Percentiles rank a stretch among this genome's conserved stretches.
Conservation (phyloP, 805 yeast genomes). For the Brettanomyces nanus region DNA sequence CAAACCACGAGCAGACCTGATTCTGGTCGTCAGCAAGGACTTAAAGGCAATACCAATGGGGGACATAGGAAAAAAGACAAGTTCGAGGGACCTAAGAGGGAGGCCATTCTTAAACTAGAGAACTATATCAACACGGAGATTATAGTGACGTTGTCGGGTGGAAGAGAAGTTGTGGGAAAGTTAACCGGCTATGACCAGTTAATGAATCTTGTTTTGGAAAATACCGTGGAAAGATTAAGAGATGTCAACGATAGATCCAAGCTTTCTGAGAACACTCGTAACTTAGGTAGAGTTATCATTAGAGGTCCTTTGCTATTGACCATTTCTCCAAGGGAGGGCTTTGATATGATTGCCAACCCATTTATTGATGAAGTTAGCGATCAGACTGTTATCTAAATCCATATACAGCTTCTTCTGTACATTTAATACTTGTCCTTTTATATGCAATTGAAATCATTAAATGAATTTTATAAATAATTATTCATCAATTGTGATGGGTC, state of each 20-base stretch:
- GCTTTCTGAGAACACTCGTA: slow-evolving; percentile 49
- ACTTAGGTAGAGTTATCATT: slow-evolving; percentile 70
- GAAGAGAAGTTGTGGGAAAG: slow-evolving; percentile 66
- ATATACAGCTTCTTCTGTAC: too few species aligned
- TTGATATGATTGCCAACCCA: slow-evolving; percentile 64
- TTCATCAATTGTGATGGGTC: slow-evolving; percentile 2
- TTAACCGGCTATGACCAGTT: slow-evolving; percentile 80
- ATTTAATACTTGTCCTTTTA: too few species aligned
- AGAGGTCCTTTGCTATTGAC: slow-evolving; percentile 77
- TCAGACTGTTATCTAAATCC: not conserved
- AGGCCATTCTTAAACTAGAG: slow-evolving; percentile 76
- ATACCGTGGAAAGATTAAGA: slow-evolving; percentile 55
- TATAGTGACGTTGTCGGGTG: slow-evolving; percentile 76
- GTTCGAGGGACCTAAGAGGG: slow-evolving; percentile 77
- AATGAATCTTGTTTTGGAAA: slow-evolving; percentile 71
- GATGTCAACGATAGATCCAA: slow-evolving; percentile 40
- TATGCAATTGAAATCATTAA: too few species aligned
- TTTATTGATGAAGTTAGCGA: slow-evolving; percentile 26
- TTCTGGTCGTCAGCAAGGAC: slow-evolving; percentile 1
- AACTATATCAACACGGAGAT: slow-evolving; percentile 67
- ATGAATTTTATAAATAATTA: not conserved
- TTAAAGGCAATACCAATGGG: slow-evolving; percentile 5
- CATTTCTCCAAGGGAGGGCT: slow-evolving; percentile 67
- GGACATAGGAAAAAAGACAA: slow-evolving; percentile 13
- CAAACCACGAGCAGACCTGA: too few species aligned